Evolutionary conservation across 805 yeast species (phyloP), one percentile per base, ranked within the genome.

Genomic region (Barnettozyma sucrosica): DNA sequence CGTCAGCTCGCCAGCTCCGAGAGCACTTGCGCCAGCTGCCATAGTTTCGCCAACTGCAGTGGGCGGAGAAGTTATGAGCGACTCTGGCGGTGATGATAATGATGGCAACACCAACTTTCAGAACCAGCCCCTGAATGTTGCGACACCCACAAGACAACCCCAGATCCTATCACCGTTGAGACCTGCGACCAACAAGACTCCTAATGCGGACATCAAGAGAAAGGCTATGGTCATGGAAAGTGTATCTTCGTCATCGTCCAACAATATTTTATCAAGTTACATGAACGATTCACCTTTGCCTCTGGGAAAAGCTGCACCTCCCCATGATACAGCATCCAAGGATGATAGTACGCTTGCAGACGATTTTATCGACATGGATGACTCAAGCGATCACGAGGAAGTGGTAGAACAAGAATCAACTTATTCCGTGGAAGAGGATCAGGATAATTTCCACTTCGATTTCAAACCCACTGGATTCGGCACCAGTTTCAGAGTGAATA

Each of bases 271-370:
- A 4, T 53, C 61, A 16, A 55, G 51, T 30, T 58, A 59, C 43
- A 47, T 55, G 11, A 56, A 51, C 24, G 55, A 59, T 9, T 59
- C 63, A 24, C 58, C 58, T 2, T 58, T 55, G 40, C 62, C 58
- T 20, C 38, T 24, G 50, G 20, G 16, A 24, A 39, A 16, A 16
- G 55, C 57, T 4, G 30, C 26, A 9, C 3, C 19, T 10, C 51
- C 33, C 30, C 49, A 41, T n/a, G 57, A 48, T 39, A 52, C 48
- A 30, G 41, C 51, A 44, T 46, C 49, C 52, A 47, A 41, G 18
- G 54, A 52, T 30, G 33, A 10, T 11, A 43, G 13, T n/a, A 47
- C 41, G 21, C 53, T 47, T 16, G 55, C 46, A 26, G 63, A 57
- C 26, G 51, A 49, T 39, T 55, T 52, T 32, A 49, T 55, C n/a